These are phyloP conservation scores for Pseudogymnoascus sp. DNA, from an alignment of 2,329 filamentous ascomycete genomes.

Conservation along the genomic window DNA sequence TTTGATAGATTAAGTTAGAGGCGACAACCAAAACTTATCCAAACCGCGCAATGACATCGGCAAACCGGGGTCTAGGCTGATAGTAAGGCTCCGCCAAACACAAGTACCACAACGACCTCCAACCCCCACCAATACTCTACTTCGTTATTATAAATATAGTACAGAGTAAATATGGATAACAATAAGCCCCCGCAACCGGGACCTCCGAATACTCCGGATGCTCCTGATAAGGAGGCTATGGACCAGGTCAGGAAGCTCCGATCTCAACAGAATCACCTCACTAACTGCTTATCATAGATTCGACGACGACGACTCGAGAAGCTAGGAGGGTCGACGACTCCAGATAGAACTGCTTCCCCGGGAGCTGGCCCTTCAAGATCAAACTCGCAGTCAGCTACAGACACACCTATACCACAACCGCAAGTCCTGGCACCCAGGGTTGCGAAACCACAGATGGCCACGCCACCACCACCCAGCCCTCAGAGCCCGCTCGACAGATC, in stretches of 20 bases:
- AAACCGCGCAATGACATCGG: conserved; percentile 7
- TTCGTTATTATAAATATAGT: background rate
- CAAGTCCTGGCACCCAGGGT: background rate
- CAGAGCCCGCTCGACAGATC: background rate
- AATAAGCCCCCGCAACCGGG: background rate
- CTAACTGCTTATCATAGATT: conserved; percentile 17
- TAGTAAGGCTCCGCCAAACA: background rate
- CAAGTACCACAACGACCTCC: background rate
- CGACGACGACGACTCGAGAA: conserved; percentile 24
- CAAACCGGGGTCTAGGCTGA: conserved; percentile 5
- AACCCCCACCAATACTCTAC: conserved; percentile 1
- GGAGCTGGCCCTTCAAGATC: conserved; percentile 15
- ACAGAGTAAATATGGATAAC: conserved; percentile 6
- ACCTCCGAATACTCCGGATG: conserved; percentile 32
- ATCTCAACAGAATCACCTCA: conserved; percentile 9
- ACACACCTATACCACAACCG: conserved; percentile 14
- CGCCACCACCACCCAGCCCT: background rate
- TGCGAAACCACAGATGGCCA: background rate
- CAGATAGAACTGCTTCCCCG: conserved; percentile 15
- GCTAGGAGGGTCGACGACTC: conserved; percentile 19
- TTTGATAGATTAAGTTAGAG: conserved; percentile 5
- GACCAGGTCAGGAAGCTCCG: conserved; percentile 38
- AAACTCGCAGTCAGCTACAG: conserved; percentile 14
- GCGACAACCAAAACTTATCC: conserved; percentile 1
- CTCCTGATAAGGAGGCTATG: conserved; percentile 52